These are phyloP conservation scores for Penicillium sp. DNA, from an alignment of 2,329 filamentous ascomycete genomes.

Conservation along the genomic window DNA sequence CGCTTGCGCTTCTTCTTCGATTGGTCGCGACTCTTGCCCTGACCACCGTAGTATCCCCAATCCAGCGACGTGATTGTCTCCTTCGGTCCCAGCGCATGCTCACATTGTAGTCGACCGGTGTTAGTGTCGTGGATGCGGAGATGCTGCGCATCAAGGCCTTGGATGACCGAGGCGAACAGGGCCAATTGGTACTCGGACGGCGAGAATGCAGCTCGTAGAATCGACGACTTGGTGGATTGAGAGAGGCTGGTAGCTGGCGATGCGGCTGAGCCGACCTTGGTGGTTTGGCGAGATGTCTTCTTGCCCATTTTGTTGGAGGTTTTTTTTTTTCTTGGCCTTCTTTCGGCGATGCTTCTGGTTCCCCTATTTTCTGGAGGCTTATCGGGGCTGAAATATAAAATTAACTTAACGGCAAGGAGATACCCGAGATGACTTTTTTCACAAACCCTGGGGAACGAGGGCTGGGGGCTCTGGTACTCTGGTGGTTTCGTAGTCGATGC, in stretches of 20 bases:
- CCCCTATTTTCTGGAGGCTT: slow-evolving; percentile 6
- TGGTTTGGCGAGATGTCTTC: slow-evolving; percentile 44
- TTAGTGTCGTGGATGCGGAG: slow-evolving; percentile 53
- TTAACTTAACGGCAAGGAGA: slow-evolving; percentile 4
- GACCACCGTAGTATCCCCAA: slow-evolving; percentile 48
- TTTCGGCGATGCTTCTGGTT: slow-evolving; percentile 7
- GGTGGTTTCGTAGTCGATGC: slow-evolving; percentile 29
- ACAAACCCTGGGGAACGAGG: slow-evolving; percentile 18
- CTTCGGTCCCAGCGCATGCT: slow-evolving; percentile 49
- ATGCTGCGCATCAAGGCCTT: slow-evolving; percentile 53
- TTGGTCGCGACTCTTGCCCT: slow-evolving; percentile 37
- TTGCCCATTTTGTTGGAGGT: slow-evolving; percentile 41
- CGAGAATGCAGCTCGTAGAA: slow-evolving; percentile 51
- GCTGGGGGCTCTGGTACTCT: slow-evolving; percentile 27
- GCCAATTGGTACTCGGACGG: slow-evolving; percentile 53
- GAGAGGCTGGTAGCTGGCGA: slow-evolving; percentile 38
- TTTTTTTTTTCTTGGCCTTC: slow-evolving; percentile 18
- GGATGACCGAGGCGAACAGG: slow-evolving; percentile 55
- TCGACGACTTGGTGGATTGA: slow-evolving; percentile 45
- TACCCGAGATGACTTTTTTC: slow-evolving; percentile 12
- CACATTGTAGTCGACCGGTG: slow-evolving; percentile 51
- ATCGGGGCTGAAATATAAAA: background rate
- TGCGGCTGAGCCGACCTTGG: slow-evolving; percentile 46
- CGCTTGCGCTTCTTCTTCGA: slow-evolving; percentile 55
- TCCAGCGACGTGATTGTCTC: slow-evolving; percentile 51